A percentile compares a stretch with the other conserved stretches of the same genome.
Evolutionary conservation across 169 alveolate species (phyloP).

Genomic region (Eimeria tenella): DNA sequence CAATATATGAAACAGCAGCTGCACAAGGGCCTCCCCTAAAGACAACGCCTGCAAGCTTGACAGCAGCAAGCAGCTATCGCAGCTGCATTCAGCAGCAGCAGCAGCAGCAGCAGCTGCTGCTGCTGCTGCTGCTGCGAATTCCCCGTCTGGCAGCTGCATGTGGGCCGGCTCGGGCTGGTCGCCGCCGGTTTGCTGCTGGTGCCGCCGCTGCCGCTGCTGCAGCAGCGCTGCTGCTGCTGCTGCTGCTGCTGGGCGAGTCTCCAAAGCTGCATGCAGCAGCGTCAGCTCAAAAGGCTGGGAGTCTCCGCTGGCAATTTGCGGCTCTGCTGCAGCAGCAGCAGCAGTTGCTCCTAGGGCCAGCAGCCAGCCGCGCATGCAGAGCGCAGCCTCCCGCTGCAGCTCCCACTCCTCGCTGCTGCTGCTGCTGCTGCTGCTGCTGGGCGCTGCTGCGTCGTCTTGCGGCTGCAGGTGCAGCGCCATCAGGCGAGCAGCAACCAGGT

Average conservation of each 20-base stretch:
- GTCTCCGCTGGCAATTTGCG: neutral
- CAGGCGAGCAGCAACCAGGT: neutral
- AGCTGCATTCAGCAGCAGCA: neutral
- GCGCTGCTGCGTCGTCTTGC: too few relatives aligned
- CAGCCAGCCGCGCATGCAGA: slow-evolving; percentile 6
- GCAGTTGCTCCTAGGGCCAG: neutral
- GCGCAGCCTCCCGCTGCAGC: neutral
- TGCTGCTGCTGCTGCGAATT: too few relatives aligned
- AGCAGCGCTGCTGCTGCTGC: neutral
- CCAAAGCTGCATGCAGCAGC: neutral
- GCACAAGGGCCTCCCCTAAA: slow-evolving; percentile 27
- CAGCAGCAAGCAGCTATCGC: slow-evolving; percentile 14
- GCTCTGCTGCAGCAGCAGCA: neutral
- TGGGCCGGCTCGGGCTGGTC: neutral
- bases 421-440: slow-evolving; percentile 28
- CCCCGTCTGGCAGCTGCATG: neutral
- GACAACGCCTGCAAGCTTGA: neutral
- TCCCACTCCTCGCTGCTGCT: neutral
- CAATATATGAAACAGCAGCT: neutral
- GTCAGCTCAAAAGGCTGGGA: neutral
- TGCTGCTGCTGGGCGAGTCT: neutral
- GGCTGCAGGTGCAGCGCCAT: neutral
- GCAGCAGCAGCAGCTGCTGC: too few relatives aligned
- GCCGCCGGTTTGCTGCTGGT: neutral
- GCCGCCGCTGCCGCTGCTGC: neutral